Evolutionary conservation across 768 basidiomycete genomes (phyloP), one percentile per base, ranked within the genome.

Genomic region (Strobilomyces dryophilus): DNA sequence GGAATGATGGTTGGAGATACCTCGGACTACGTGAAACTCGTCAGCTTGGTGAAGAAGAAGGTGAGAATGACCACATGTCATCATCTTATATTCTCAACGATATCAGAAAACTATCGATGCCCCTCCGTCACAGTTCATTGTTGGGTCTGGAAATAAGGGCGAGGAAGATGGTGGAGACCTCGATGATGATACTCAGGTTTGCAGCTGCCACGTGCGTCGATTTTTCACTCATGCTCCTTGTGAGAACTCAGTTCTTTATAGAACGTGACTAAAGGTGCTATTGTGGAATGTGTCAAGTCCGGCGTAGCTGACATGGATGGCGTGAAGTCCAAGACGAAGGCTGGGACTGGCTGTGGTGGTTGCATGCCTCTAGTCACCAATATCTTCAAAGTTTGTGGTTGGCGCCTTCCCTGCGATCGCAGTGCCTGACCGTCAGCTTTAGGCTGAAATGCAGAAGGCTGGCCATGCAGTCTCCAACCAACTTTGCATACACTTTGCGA

Each of bases 1-100:
- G 87, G 87, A 4, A 86, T 87, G 79, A 85, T 89, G 85, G 79
- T 90, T n/a, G 87, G 87, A 3, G 84, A 87, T 60, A 80, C 80
- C 10, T 74, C 73, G 35, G 83, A 85, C 62, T 87, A 82, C 60
- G 77, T 82, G 52, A 87, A 87, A 66, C 74, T 89, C 14, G 75
- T 88, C n/a, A 73, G 81, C 12, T 72, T 88, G 31, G 81, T 85
- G 27, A 85, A 84, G 71, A 87, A 87, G 73, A 81, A 81, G 72
- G 83, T 42, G 18, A 61, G 49, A 31, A 32, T 17, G 15, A 41
- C 37, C 3, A 10, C 14, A 27, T 24, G 24, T 12, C 20, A 18
- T 42, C 26, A 29, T 17, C 24, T 24, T 49, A 24, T 20, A 2
- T 50, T 24, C 52, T 51, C 27, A 59, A 9, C 18, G 8, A 35